Base-by-base conservation (phyloP, 1,284 basidiomycete genomes). In the Phlebopus sp. region DNA sequence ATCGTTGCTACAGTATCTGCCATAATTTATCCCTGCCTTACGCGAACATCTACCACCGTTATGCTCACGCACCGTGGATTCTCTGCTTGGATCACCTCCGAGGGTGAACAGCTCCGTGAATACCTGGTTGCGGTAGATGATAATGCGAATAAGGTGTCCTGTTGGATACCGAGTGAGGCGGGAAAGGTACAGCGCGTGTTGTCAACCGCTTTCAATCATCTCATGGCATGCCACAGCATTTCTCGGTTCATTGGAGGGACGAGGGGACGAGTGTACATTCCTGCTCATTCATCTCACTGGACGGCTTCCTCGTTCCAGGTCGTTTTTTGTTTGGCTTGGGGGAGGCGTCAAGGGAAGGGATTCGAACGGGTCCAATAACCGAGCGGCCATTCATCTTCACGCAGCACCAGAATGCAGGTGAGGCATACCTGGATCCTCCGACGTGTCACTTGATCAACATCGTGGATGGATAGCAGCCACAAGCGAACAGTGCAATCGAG, bases 21-120 rank as follows among this genome's bases (percentile, higher is more conserved):
- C 32, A 15, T 48, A 39, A 42, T 41, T 34, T 56, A 40, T 47
- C 31, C 13, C 36, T 25, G 32, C 35, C 35, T 50, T 42, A 27
- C 29, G 14, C 25, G 13, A 37, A 45, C 45, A 18, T 18, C 34
- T 44, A 41, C 36, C 18, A 55, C 30, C 29, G 43, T 43, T 35
- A 80, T 83, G 81, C 70, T 81, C 47, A 74, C 70, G 1, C 74
- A 78, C 63, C 73, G 74, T 15, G 77, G 74, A 7, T 86, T 84
- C 63, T 80, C 78, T 17, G 82, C 84, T 17, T 87, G 82, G 78
- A 79, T 87, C 44, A 67, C 71, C 29, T 75, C 71, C 35, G 73
- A 79, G 31, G 76, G 72, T 3, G 55, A 68, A 43, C 58, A 65
- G 15, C 55, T 85, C 8, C 72, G 67, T 6, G 81, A 84, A 60